Evolutionary conservation across 495 filamentous ascomycete genomes (phyloP), one percentile per base, ranked within the genome.

Genomic region (Glutinoglossum americanum): DNA sequence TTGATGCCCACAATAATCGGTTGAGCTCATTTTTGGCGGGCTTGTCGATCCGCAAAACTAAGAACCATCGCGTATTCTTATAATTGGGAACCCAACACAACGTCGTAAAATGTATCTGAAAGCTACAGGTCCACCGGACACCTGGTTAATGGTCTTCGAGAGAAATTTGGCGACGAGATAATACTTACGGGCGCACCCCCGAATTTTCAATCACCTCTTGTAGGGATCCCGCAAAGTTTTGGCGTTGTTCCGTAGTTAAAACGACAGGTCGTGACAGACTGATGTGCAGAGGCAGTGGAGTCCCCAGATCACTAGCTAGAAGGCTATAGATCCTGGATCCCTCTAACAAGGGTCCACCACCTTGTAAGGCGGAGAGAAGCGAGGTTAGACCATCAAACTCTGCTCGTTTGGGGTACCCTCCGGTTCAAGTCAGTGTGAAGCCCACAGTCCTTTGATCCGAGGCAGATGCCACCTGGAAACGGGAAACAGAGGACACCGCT

Each of bases 201-300:
- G 70, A 73, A 21, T 65, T 59, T 0, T 61, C 59, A 15, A 84
- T 68, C 11, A 60, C 55, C 0, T 65, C 62, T 53, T 62, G 62
- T 15, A 81, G 56, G 0, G 65, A 60, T 15, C 75, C 68, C 2
- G 81, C 67, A 60, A 93, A 93, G 0, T 57, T 54, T 23, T 81
- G 76, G 25, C 81, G 80, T 62, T 86, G 76, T 26, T 77, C 70
- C 0, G 83, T 84, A 57, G 70, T 68, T 3, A 95, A 76, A 23
- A 76, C 69, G 23, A 93, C 67, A 2, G 89, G 80, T 9, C 83
- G 71, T 10, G 92, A 96, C 10, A 98, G 74, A 62, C 87, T 94
- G 63, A 98, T 79, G 69, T 98, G 92, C 25, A 98, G 76, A 3
- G 89, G 89, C 54, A 83, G 72, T n/a, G 83, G 80, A 10, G 78